Conservation (phyloP, 1,284 basidiomycete genomes). For the Wallemia mellicola region DNA sequence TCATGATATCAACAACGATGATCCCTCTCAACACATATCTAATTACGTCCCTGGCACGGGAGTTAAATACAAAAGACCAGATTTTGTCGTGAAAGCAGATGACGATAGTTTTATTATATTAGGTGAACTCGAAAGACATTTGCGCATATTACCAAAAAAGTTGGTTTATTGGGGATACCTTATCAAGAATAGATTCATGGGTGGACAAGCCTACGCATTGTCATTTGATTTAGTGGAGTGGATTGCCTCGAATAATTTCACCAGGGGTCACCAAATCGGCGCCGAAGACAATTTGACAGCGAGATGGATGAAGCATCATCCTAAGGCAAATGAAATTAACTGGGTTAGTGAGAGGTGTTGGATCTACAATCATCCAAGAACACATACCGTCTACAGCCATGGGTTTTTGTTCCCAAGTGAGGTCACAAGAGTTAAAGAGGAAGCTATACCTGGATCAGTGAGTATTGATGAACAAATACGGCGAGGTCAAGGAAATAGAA, state of each 20-base stretch:
- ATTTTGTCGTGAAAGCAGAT: conserved; percentile 72
- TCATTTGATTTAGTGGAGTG: conserved; percentile 74
- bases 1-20: conserved; percentile 24
- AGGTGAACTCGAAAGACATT: conserved; percentile 57
- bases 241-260: conserved; percentile 38
- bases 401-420: conserved; percentile 91
- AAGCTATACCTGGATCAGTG: conserved; percentile 14
- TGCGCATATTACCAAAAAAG: conserved; percentile 48
- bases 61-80: conserved; percentile 22
- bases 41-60: conserved; percentile 10
- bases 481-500: conserved; percentile 9
- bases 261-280: conserved; percentile 39
- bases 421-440: conserved; percentile 30
- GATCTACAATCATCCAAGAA: conserved; percentile 92
- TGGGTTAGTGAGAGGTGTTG: conserved; percentile 83
- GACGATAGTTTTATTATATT: conserved; percentile 85
- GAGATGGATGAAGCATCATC: conserved; percentile 75
- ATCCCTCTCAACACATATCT: conserved; percentile 13
- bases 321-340: conserved; percentile 41
- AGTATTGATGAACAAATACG: conserved; percentile 11
- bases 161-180: conserved; percentile 86
- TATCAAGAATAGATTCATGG: conserved; percentile 84
- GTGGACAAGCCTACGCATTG: conserved; percentile 72
- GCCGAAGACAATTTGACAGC: conserved; percentile 89
- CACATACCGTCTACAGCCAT: conserved; percentile 67